Percentiles rank a stretch among this genome's conserved stretches.
phyloP scores from a whole-genome alignment of 169 alveolate species.

The Plasmodium cynomolgi region DNA sequence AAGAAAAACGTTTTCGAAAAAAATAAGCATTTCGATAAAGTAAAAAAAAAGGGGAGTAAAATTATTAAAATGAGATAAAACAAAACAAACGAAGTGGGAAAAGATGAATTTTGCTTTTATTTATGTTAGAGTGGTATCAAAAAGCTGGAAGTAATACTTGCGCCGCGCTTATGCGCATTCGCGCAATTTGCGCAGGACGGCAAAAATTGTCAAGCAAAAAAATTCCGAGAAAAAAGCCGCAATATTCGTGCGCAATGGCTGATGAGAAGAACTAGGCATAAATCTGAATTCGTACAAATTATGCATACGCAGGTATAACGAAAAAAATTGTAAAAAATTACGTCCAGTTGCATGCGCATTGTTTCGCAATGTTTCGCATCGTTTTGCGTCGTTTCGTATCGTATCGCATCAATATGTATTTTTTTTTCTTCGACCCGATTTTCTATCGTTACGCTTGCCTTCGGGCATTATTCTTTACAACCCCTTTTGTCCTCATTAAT shows the following conservation, averaged over 20 bases:
- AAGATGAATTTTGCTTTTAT: too few species aligned
- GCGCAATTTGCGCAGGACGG: not conserved
- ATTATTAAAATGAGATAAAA: too few species aligned
- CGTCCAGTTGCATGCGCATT: not conserved
- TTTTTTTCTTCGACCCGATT: not conserved
- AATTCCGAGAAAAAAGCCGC: not conserved
- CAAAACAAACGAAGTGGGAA: not conserved
- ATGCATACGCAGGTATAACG: not conserved
- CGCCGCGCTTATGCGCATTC: not conserved
- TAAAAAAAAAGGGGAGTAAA: not conserved
- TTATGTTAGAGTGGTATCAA: not conserved
- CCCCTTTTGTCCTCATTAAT: not conserved
- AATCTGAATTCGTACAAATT: not conserved
- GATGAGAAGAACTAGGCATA: not conserved
- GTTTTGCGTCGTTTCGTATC: too few species aligned
- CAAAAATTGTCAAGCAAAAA: not conserved
- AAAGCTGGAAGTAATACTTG: not conserved
- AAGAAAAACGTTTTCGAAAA: not conserved
- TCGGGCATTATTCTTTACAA: not conserved
- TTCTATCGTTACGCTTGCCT: not conserved
- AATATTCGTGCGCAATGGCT: not conserved
- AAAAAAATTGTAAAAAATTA: not conserved
- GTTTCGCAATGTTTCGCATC: too few species aligned
- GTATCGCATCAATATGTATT: not conserved
- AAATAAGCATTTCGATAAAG: not conserved